These are phyloP conservation scores for Microbotryomycetes sp. DNA, from an alignment of 1,284 basidiomycete species.

Conservation along the genomic window DNA sequence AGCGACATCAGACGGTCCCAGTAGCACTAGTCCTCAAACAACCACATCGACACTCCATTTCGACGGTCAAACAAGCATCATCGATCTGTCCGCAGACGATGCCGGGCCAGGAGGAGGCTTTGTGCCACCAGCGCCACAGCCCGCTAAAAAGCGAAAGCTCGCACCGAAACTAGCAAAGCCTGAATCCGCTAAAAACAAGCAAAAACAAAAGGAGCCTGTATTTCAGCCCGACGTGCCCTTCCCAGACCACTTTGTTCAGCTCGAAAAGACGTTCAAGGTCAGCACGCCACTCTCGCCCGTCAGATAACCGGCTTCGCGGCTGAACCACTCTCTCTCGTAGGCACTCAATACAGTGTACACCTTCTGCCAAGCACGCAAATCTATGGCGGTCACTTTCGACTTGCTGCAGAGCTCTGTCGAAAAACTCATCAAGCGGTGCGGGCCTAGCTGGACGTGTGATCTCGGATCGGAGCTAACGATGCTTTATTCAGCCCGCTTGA, in stretches of 20 bases:
- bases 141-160: neutral
- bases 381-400: constrained; percentile 71
- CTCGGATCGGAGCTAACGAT: constrained; percentile 16
- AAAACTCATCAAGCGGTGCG: constrained; percentile 62
- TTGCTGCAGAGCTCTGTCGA: constrained; percentile 70
- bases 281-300: neutral
- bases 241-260: constrained; percentile 41
- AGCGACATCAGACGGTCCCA: neutral
- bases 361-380: constrained; percentile 74
- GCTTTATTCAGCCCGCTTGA: constrained; percentile 60
- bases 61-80: neutral
- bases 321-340: constrained; percentile 41
- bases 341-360: constrained; percentile 84
- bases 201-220: constrained; percentile 19
- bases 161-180: neutral
- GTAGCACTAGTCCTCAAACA: neutral
- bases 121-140: neutral
- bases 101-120: neutral
- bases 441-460: neutral
- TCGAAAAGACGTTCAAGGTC: constrained; percentile 43
- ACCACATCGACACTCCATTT: neutral
- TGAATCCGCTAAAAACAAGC: constrained; percentile 1
- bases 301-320: neutral
- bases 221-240: constrained; percentile 33
- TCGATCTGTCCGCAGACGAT: neutral